A percentile compares a stretch with the other conserved stretches of the same genome.
Evolutionary conservation across 2,329 filamentous ascomycete species (phyloP).

Genomic region (Penicillium expansum): DNA sequence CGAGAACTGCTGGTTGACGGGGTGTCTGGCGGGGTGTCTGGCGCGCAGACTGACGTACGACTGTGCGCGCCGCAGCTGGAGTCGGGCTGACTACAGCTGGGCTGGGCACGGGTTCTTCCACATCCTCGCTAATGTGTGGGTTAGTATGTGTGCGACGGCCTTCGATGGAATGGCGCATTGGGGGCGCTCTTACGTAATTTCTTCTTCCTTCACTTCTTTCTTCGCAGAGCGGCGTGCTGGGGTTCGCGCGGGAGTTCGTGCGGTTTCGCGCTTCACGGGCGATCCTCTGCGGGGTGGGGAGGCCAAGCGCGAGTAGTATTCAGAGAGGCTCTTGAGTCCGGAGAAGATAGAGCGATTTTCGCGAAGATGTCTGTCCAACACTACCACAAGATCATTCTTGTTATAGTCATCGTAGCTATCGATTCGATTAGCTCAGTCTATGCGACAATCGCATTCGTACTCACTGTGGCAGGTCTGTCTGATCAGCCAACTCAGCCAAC

Average conservation of each 20-base stretch:
- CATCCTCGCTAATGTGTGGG: slow-evolving; percentile 11
- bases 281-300: slow-evolving; percentile 42
- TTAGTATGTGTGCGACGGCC: slow-evolving; percentile 11
- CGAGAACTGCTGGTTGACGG: background rate
- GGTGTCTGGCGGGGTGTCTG: background rate
- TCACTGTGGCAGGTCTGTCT: slow-evolving; percentile 70
- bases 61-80: background rate
- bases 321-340: slow-evolving; percentile 62
- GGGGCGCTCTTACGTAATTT: slow-evolving; percentile 30
- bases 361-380: slow-evolving; percentile 70
- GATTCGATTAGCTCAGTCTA: slow-evolving; percentile 3
- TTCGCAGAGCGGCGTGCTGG: slow-evolving; percentile 27
- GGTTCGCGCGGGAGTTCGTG: slow-evolving; percentile 35
- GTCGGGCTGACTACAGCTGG: slow-evolving; percentile 1
- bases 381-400: slow-evolving; percentile 75
- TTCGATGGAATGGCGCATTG: slow-evolving; percentile 15
- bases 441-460: slow-evolving; percentile 34
- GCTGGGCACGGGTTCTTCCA: background rate
- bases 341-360: slow-evolving; percentile 65
- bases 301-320: slow-evolving; percentile 65
- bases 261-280: slow-evolving; percentile 49
- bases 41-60: background rate
- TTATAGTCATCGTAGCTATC: slow-evolving; percentile 66
- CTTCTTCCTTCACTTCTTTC: slow-evolving; percentile 42
- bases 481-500: slow-evolving; percentile 69